Percentiles rank a stretch among this genome's conserved stretches.
phyloP scores from a whole-genome alignment of 2,329 filamentous ascomycete species.

The Trichothecium roseum region DNA sequence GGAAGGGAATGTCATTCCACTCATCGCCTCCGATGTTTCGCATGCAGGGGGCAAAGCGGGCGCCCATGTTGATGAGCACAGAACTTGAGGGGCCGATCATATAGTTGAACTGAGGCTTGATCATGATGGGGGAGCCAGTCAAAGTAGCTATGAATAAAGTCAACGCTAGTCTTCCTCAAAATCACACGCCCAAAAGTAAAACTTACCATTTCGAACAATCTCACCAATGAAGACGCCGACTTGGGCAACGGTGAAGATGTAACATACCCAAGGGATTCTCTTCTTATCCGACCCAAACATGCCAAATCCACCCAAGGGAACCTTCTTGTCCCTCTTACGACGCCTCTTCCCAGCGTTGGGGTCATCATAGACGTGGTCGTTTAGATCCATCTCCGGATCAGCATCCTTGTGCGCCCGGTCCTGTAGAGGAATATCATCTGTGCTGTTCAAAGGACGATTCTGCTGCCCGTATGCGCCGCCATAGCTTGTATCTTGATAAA shows the following conservation, averaged over 20 bases:
- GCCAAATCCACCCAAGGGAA: conserved; percentile 48
- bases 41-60: conserved; percentile 90
- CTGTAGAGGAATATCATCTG: conserved; percentile 48
- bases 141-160: conserved; percentile 55
- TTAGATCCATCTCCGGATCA: conserved; percentile 18
- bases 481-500: conserved; percentile 45
- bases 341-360: conserved; percentile 18
- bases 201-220: conserved; percentile 70
- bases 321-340: conserved; percentile 30
- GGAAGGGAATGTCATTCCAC: conserved; percentile 44
- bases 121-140: conserved; percentile 70
- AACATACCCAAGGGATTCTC: conserved; percentile 70
- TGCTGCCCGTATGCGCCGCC: conserved; percentile 27
- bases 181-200: background rate
- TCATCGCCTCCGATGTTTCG: conserved; percentile 52
- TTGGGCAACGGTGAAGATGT: conserved; percentile 66
- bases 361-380: conserved; percentile 54
- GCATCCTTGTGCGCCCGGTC: conserved; percentile 33
- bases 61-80: conserved; percentile 93
- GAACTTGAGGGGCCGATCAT: conserved; percentile 94
- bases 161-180: conserved; percentile 6
- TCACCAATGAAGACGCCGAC: conserved; percentile 82
- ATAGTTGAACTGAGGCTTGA: conserved; percentile 79
- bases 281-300: conserved; percentile 47
- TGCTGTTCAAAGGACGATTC: conserved; percentile 21